Percentiles rank a stretch among this genome's conserved stretches.
Conservation (phyloP, 2,329 filamentous ascomycete species). For the Arthroderma sp. region DNA sequence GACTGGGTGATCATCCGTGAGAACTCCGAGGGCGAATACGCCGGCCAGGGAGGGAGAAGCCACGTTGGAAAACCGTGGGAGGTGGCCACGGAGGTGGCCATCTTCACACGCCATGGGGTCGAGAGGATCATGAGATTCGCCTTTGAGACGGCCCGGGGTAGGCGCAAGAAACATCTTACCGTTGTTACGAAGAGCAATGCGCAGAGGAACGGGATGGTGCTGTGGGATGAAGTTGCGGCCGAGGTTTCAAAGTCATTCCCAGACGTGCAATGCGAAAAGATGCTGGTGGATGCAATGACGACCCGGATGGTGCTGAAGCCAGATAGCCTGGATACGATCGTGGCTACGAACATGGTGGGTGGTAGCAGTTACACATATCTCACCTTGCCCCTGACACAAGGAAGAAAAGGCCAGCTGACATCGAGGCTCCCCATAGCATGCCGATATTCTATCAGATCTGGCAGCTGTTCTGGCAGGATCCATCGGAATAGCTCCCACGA, state of each 20-base stretch:
- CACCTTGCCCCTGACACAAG: background rate
- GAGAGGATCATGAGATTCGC: constrained; percentile 43
- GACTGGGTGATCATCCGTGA: constrained; percentile 47
- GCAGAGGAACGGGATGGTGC: constrained; percentile 44
- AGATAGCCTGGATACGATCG: constrained; percentile 40
- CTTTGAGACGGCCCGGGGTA: constrained; percentile 39
- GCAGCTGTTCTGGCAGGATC: constrained; percentile 58
- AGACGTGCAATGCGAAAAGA: constrained; percentile 42
- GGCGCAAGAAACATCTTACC: constrained; percentile 40
- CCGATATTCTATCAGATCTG: constrained; percentile 58
- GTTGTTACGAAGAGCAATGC: constrained; percentile 47
- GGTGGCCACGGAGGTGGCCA: constrained; percentile 41
- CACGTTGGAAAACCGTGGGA: constrained; percentile 43
- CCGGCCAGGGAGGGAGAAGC: constrained; percentile 43
- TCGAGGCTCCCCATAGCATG: constrained; percentile 29
- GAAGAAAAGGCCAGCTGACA: background rate
- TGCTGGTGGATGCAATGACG: constrained; percentile 48
- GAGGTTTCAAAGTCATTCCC: constrained; percentile 39
- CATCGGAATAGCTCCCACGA: constrained; percentile 60
- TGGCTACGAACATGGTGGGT: constrained; percentile 39
- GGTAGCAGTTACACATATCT: background rate
- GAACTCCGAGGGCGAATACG: constrained; percentile 46
- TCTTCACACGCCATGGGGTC: constrained; percentile 43
- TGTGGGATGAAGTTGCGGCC: constrained; percentile 44
- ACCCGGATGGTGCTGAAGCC: constrained; percentile 43